Conservation (phyloP, 2,329 filamentous ascomycete species). For the Stemphylium beticola region DNA sequence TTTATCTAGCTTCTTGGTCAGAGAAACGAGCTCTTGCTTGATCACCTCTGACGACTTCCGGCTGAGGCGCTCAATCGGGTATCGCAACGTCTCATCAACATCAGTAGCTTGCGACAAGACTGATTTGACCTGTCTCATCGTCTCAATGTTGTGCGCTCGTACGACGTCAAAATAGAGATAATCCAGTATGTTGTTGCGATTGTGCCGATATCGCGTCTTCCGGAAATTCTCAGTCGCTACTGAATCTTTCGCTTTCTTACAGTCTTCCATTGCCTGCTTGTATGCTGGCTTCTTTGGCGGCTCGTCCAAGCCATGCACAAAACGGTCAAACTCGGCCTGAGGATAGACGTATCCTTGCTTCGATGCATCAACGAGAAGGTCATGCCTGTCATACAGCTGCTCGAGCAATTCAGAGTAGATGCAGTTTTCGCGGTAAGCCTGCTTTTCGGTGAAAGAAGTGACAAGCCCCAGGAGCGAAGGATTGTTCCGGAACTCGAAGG, state of each 20-base stretch:
- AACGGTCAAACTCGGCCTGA: constrained; percentile 52
- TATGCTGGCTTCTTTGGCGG: constrained; percentile 57
- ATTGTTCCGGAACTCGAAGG: constrained; percentile 65
- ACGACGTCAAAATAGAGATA: constrained; percentile 64
- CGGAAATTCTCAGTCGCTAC: constrained; percentile 21
- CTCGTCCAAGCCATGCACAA: constrained; percentile 60
- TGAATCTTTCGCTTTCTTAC: constrained; percentile 19
- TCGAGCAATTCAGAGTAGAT: constrained; percentile 32
- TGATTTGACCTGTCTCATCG: constrained; percentile 33
- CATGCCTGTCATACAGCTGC: constrained; percentile 50
- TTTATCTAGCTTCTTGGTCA: not conserved
- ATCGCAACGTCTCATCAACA: constrained; percentile 28
- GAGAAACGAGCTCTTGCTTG: constrained; percentile 16
- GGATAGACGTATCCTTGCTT: constrained; percentile 59
- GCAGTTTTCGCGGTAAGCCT: constrained; percentile 60
- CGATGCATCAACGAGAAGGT: constrained; percentile 54
- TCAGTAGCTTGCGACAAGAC: constrained; percentile 28
- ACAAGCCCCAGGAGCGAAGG: constrained; percentile 66
- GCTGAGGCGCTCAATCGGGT: constrained; percentile 12
- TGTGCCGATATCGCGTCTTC: constrained; percentile 29
- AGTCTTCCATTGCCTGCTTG: constrained; percentile 40
- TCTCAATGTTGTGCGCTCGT: constrained; percentile 46
- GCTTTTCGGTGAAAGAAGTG: constrained; percentile 68
- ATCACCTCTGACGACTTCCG: constrained; percentile 5
- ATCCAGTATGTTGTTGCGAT: constrained; percentile 64